These are phyloP conservation scores for Pseudocercospora cruenta DNA, from an alignment of 2,329 filamentous ascomycete species.

Conservation along the genomic window DNA sequence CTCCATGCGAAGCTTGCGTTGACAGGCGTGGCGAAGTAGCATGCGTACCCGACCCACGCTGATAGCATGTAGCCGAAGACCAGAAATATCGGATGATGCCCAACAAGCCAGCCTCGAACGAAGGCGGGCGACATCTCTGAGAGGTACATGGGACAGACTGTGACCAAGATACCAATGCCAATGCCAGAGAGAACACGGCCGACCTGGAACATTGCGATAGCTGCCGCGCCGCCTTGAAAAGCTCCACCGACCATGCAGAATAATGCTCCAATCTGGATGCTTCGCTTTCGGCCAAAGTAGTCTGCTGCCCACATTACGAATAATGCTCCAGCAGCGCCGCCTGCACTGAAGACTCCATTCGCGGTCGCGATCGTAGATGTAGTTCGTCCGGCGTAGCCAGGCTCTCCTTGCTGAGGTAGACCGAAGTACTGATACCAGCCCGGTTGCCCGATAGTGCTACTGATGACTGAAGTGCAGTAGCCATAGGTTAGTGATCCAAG, in stretches of 20 bases:
- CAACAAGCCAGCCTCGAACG: conserved; percentile 16
- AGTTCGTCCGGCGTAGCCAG: not conserved
- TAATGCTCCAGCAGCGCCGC: conserved; percentile 16
- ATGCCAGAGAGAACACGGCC: conserved; percentile 13
- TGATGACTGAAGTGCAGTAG: conserved; percentile 3
- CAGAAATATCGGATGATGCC: conserved; percentile 13
- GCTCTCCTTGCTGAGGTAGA: conserved; percentile 4
- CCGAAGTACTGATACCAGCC: conserved; percentile 14
- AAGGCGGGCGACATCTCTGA: conserved; percentile 13
- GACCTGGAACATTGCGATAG: conserved; percentile 19
- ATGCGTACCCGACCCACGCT: conserved; percentile 14
- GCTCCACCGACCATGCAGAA: conserved; percentile 18
- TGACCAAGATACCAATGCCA: conserved; percentile 13
- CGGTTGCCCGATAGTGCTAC: conserved; percentile 10
- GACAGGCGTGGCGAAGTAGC: conserved; percentile 16
- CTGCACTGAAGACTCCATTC: conserved; percentile 19
- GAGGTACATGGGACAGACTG: conserved; percentile 14
- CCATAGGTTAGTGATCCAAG: conserved; percentile 20
- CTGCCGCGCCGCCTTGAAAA: conserved; percentile 14
- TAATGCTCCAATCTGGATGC: conserved; percentile 13
- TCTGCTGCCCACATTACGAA: conserved; percentile 15
- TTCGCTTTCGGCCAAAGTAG: conserved; percentile 15
- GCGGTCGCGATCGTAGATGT: conserved; percentile 11
- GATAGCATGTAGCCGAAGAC: conserved; percentile 17
- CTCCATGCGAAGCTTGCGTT: conserved; percentile 16